Conservation (phyloP, 2,329 filamentous ascomycete species). For the Colletotrichum sp. region DNA sequence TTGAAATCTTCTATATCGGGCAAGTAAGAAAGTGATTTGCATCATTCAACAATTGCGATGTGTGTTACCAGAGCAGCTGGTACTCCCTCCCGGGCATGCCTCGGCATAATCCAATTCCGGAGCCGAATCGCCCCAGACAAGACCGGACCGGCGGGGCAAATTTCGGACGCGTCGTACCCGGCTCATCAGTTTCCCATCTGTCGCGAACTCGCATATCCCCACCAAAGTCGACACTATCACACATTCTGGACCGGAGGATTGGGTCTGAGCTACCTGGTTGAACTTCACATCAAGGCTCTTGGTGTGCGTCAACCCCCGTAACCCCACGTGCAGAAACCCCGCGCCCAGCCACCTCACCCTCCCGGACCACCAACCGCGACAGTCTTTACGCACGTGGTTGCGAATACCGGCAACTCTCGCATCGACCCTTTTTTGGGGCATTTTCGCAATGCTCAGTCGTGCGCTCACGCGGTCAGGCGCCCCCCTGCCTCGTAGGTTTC, state of each 20-base stretch:
- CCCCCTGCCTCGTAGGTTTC: not conserved
- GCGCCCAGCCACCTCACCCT: not conserved
- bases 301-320: not conserved
- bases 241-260: not conserved
- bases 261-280: not conserved
- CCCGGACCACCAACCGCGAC: not conserved
- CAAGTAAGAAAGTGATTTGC: not conserved
- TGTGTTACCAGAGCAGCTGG: not conserved
- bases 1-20: not conserved
- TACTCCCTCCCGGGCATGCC: not conserved
- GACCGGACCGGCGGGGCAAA: not conserved
- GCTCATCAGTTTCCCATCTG: not conserved
- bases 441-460: not conserved
- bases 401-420: not conserved
- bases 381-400: not conserved
- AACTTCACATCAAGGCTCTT: not conserved
- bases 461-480: not conserved
- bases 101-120: slow-evolving; percentile 6
- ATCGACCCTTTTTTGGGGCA: not conserved
- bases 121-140: not conserved
- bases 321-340: not conserved
- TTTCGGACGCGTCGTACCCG: not conserved
- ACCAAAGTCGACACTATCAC: not conserved
- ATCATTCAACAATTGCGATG: not conserved
- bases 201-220: not conserved